phyloP scores from a whole-genome alignment of 768 basidiomycete species.

The Macrolepiota dolichaula region DNA sequence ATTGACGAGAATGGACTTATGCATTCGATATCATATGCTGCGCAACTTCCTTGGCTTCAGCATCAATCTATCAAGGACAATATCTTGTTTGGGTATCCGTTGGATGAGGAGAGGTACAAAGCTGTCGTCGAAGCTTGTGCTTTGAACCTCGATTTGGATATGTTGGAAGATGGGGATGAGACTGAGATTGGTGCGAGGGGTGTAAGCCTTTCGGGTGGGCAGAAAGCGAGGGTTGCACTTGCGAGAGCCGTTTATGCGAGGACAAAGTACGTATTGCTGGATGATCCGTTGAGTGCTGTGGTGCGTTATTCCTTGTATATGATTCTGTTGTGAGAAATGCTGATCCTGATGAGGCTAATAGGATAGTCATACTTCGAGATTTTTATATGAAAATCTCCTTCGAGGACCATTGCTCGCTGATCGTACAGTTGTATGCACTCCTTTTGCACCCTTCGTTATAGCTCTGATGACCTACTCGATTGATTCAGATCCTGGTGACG shows the following conservation, averaged over 20 bases:
- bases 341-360: slow-evolving; percentile 8
- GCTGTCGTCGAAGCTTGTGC: slow-evolving; percentile 84
- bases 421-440: slow-evolving; percentile 27
- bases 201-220: slow-evolving; percentile 76
- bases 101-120: slow-evolving; percentile 70
- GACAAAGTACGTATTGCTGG: slow-evolving; percentile 68
- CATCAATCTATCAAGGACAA: slow-evolving; percentile 78
- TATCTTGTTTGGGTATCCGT: slow-evolving; percentile 74
- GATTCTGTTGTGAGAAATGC: neutral
- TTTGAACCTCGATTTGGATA: slow-evolving; percentile 72
- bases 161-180: slow-evolving; percentile 82
- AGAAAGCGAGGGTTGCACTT: slow-evolving; percentile 82
- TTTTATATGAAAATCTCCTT: slow-evolving; percentile 28
- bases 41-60: slow-evolving; percentile 69
- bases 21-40: slow-evolving; percentile 67
- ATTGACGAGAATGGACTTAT: slow-evolving; percentile 60
- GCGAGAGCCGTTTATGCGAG: slow-evolving; percentile 80
- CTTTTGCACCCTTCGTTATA: neutral
- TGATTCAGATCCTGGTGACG: slow-evolving; percentile 60
- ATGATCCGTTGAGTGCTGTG: slow-evolving; percentile 81
- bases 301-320: slow-evolving; percentile 36
- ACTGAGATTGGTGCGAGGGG: slow-evolving; percentile 83
- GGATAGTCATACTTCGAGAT: slow-evolving; percentile 33
- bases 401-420: slow-evolving; percentile 28
- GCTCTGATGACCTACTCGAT: neutral